Evolutionary conservation across 2,329 filamentous ascomycete genomes (phyloP), one percentile per base, ranked within the genome.

Genomic region (Fusarium sp.): DNA sequence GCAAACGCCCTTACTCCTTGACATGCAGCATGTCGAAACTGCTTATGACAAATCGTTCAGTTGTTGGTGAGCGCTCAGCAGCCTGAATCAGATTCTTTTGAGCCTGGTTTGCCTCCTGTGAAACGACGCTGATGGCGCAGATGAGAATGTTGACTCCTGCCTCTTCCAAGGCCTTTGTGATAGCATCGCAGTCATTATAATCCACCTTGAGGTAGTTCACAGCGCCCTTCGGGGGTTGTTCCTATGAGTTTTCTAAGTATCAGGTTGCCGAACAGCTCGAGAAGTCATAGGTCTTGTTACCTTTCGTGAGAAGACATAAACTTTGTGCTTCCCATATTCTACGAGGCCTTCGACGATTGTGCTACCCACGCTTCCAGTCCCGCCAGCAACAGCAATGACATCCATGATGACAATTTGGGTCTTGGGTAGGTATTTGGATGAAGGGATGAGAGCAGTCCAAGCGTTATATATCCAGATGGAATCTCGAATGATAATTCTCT

Each of bases 1-100:
- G 1, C 1, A 17, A 10, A 2, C 1, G 3, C 5, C 0, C 38
- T 56, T 63, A 75, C 73, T 75, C 64, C 27, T 60, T 63, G 3
- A 67, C 53, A 20, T 78, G 74, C 2, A 69, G 18, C 69, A 75
- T 70, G 37, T 76, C 74, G 2, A 64, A 76, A 33, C 74, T 69
- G 18, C 70, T 74, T 3, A 76, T 67, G 5, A 75, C 62, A 12
- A 75, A 76, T 40, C 74, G 42, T 14, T 60, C 26, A 0, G 68
- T 73, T 2, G 38, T 35, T 3, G 15, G 3, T 5, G 70, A 73
- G 3, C 37, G n/a, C 9, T 60, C 46, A 6, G 74, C 62, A 2
- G 73, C 70, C 0, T 41, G 59, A 5, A 76, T 74, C 3, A 76
- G 46, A 30, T 71, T 71, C 15, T 54, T 62, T 20, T 76, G 74